These are phyloP conservation scores for Fraxinus paxiana DNA, from an alignment of 305 asterid genomes.

Conservation along the genomic window DNA sequence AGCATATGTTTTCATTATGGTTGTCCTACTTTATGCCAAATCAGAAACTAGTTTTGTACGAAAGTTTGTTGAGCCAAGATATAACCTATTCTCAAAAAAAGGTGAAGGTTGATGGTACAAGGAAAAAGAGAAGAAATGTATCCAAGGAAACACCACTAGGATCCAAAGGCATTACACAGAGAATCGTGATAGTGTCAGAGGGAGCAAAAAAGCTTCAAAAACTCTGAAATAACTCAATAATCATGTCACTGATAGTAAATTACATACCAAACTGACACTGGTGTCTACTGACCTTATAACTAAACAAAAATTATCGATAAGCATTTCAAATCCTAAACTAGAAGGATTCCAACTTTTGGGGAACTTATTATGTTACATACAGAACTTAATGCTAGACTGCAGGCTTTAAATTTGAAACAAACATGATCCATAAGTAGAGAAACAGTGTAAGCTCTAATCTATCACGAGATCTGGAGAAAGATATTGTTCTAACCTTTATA, in stretches of 20 bases:
- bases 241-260: background rate
- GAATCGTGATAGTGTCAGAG: background rate
- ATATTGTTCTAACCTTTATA: slow-evolving; percentile 54
- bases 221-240: background rate
- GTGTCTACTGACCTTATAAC: background rate
- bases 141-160: background rate
- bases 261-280: background rate
- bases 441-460: background rate
- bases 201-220: background rate
- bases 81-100: background rate
- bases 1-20: background rate
- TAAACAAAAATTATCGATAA: background rate
- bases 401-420: background rate
- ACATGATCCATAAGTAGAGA: background rate
- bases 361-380: background rate
- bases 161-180: background rate
- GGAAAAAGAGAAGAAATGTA: background rate
- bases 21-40: background rate
- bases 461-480: slow-evolving; percentile 1
- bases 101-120: background rate
- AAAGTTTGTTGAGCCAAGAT: background rate
- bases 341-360: background rate
- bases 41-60: background rate
- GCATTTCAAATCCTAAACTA: background rate
- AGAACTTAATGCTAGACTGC: background rate